Conservation (phyloP, 305 asterid genomes). For the Solanum hybrid region DNA sequence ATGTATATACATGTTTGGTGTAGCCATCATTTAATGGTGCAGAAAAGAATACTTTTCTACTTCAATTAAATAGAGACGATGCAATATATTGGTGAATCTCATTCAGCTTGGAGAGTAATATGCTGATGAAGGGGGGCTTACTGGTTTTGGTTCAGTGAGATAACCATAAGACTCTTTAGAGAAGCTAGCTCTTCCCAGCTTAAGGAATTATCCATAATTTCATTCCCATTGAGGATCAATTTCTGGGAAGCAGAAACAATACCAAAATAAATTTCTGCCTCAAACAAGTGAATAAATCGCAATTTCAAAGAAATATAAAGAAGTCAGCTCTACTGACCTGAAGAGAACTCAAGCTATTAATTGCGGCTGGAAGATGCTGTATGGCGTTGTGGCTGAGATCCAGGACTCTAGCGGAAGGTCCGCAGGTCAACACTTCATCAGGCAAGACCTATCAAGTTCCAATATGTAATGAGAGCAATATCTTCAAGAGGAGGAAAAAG, state of each 20-base stretch:
- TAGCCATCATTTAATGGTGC: background rate
- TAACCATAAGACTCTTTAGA: constrained; percentile 48
- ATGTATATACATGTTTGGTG: background rate
- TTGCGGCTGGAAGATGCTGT: constrained; percentile 47
- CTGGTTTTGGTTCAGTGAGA: constrained; percentile 60
- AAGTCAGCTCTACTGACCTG: constrained; percentile 38
- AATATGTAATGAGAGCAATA: constrained; percentile 3
- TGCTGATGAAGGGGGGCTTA: constrained; percentile 16
- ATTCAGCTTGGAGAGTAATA: background rate
- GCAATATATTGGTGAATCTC: background rate
- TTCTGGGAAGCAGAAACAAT: constrained; percentile 39
- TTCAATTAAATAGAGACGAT: background rate
- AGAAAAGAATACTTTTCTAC: background rate
- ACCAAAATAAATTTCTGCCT: constrained; percentile 5
- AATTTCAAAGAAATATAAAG: background rate
- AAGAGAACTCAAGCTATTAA: constrained; percentile 41
- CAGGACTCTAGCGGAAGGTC: constrained; percentile 53
- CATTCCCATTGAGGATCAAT: constrained; percentile 52
- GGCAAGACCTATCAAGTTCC: constrained; percentile 55
- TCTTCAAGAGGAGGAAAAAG: constrained; percentile 1
- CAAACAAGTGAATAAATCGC: background rate
- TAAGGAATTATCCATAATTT: constrained; percentile 39
- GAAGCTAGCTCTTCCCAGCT: constrained; percentile 70
- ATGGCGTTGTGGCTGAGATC: constrained; percentile 60
- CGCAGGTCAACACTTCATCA: constrained; percentile 64